Base-by-base conservation (phyloP, 306 rosid genomes). In the Mimosa bimucronata region DNA sequence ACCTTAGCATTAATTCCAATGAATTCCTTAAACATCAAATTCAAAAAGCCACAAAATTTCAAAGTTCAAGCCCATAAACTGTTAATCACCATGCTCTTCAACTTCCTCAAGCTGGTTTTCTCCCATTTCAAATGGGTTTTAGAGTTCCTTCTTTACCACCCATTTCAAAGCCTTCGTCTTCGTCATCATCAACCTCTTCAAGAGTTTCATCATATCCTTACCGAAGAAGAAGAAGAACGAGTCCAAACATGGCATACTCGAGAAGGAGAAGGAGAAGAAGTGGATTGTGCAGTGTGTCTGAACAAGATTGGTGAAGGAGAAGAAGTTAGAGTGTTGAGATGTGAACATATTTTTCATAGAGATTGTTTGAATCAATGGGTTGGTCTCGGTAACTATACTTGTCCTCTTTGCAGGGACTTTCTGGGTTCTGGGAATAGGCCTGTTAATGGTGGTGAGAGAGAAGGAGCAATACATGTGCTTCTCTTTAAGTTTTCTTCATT, bases 331-430 rank as follows among this genome's bases (percentile, higher is more conserved):
- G 88, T 78, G 15, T 14, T 88, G 30, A 84, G 84, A 41, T 90
- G 92, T 44, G 44, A 62, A 0, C 92, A 87, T 79, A 11, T 71
- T 2, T 87, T 78, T 45, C 92, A 88, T 44, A 76, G 19, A 55
- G 26, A 9, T 6, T 91, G 94, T 79, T 77, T 91, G 64, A 83
- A 85, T 14, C 78, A 67, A 30, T 88, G 89, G 90, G 18, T 83
- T 13, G 62, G 55, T 0, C 74, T 78, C 40, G 75, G 72, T 2
- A 81, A 55, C 15, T 21, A n/a, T 4, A 83, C 77, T 5, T 91
- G 92, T 18, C 90, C 94, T 23, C 87, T 87, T 62, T 91, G 95
- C 30, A 87, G 92, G 25, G 70, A 78, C 12, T 41, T 77, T 13
- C 19, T 87, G 13, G 70, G 65, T 28, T 79, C 81, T 15, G 25